Evolutionary conservation across 345 rosid genomes (phyloP).

Genomic region (Populus deltoides): DNA sequence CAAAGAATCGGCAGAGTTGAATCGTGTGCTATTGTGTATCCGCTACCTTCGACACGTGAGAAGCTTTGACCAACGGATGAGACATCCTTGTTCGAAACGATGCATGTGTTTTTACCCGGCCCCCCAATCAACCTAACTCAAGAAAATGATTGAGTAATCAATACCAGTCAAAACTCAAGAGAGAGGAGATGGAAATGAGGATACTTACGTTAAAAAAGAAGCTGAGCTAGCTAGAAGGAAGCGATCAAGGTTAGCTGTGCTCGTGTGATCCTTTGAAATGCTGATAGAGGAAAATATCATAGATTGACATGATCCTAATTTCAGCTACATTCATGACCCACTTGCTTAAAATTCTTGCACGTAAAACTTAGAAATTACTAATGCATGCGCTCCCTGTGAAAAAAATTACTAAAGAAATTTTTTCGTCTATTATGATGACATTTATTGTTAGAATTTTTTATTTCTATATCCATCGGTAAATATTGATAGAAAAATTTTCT

Average conservation of each 20-base stretch:
- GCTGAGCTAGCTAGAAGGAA: not conserved
- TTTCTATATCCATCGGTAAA: no score
- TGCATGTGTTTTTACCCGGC: constrained; percentile 15
- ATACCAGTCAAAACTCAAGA: not conserved
- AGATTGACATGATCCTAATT: constrained; percentile 2
- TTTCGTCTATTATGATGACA: no score
- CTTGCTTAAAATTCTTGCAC: not conserved
- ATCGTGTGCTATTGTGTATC: not conserved
- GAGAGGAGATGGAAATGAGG: not conserved
- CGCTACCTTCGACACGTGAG: constrained; percentile 25
- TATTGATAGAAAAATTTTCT: no score
- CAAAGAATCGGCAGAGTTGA: not conserved
- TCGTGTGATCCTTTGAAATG: constrained; percentile 29
- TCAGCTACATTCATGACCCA: not conserved
- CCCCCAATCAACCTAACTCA: constrained; percentile 12
- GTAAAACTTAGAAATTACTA: not conserved
- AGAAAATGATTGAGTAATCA: not conserved
- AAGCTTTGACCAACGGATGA: constrained; percentile 40
- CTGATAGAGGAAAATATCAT: constrained; percentile 6
- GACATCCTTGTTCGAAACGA: not conserved
- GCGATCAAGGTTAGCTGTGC: constrained; percentile 33
- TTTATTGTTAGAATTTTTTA: no score
- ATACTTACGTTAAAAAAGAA: not conserved
- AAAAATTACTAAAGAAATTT: no score
- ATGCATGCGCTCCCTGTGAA: no score